phyloP scores from a whole-genome alignment of 768 basidiomycete species.

The Kwoniella mangroviensis region DNA sequence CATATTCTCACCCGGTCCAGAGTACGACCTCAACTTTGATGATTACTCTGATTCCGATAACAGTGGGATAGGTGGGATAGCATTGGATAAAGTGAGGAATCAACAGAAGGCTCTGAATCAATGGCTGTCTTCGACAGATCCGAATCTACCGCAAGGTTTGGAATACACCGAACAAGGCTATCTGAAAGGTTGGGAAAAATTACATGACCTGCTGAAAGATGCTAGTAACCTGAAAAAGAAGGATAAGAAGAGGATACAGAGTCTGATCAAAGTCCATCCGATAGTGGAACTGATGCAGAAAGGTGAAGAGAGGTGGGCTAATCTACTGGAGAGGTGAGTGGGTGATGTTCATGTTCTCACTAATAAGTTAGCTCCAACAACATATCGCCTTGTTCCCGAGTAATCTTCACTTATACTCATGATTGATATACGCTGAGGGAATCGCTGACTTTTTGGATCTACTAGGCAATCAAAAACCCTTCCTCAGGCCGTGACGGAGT shows the following conservation, averaged over 20 bases:
- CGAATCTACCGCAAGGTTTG: slow-evolving; percentile 13
- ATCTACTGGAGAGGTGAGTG: slow-evolving; percentile 43
- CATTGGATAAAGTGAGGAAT: slow-evolving; percentile 12
- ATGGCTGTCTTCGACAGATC: slow-evolving; percentile 12
- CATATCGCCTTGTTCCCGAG: too few relatives aligned
- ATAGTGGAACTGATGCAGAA: slow-evolving; percentile 48
- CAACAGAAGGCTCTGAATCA: slow-evolving; percentile 18
- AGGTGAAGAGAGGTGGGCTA: slow-evolving; percentile 46
- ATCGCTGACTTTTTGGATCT: neutral
- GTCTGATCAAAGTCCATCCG: slow-evolving; percentile 45
- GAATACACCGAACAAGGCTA: slow-evolving; percentile 36
- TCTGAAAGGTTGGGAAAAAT: slow-evolving; percentile 47
- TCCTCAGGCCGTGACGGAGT: slow-evolving; percentile 77
- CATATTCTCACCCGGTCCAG: slow-evolving; percentile 16
- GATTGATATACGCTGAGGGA: neutral
- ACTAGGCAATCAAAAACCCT: slow-evolving; percentile 77
- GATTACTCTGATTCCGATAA: slow-evolving; percentile 1
- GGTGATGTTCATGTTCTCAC: too few relatives aligned
- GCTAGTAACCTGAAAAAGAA: slow-evolving; percentile 27
- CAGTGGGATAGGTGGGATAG: neutral
- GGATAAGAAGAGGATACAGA: slow-evolving; percentile 31
- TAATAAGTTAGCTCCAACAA: too few relatives aligned
- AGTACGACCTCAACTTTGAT: slow-evolving; percentile 20
- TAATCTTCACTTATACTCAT: neutral
- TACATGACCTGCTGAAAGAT: slow-evolving; percentile 35